Conservation (phyloP, 495 filamentous ascomycete species). For the Lophium mytilinum region DNA sequence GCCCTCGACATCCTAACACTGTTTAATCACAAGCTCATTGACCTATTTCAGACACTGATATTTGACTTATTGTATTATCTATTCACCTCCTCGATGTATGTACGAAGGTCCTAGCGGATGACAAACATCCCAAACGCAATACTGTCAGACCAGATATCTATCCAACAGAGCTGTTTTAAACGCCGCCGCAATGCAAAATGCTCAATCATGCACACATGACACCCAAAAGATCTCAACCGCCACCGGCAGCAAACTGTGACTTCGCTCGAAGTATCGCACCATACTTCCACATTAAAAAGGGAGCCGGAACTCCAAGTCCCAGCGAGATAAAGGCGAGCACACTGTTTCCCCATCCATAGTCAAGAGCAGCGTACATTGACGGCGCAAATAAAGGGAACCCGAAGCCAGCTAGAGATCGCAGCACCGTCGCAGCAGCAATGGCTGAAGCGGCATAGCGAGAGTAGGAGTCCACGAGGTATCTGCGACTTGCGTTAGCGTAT, state of each 20-base stretch:
- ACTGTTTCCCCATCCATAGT: constrained; percentile 61
- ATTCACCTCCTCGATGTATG: too few relatives aligned
- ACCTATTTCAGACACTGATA: too few relatives aligned
- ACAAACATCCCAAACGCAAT: too few relatives aligned
- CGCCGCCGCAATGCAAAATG: too few relatives aligned
- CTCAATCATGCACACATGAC: too few relatives aligned
- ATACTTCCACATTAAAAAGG: constrained; percentile 54
- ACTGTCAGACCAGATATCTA: too few relatives aligned
- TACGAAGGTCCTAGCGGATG: too few relatives aligned
- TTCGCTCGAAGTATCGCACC: constrained; percentile 40
- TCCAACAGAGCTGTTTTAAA: too few relatives aligned
- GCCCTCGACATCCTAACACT: too few relatives aligned
- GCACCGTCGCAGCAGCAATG: constrained; percentile 55
- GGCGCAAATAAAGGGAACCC: constrained; percentile 67
- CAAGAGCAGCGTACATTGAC: constrained; percentile 35
- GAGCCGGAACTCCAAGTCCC: constrained; percentile 50
- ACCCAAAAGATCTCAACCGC: neutral
- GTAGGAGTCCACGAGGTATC: constrained; percentile 73
- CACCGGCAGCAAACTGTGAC: constrained; percentile 60
- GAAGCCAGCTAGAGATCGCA: constrained; percentile 64
- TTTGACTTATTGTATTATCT: too few relatives aligned
- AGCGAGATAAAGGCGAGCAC: constrained; percentile 48
- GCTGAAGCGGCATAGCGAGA: constrained; percentile 67
- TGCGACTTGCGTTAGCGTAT: constrained; percentile 19
- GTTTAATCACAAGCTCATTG: too few relatives aligned